Evolutionary conservation across 345 rosid genomes (phyloP).

Genomic region (Erucastrum elatum): DNA sequence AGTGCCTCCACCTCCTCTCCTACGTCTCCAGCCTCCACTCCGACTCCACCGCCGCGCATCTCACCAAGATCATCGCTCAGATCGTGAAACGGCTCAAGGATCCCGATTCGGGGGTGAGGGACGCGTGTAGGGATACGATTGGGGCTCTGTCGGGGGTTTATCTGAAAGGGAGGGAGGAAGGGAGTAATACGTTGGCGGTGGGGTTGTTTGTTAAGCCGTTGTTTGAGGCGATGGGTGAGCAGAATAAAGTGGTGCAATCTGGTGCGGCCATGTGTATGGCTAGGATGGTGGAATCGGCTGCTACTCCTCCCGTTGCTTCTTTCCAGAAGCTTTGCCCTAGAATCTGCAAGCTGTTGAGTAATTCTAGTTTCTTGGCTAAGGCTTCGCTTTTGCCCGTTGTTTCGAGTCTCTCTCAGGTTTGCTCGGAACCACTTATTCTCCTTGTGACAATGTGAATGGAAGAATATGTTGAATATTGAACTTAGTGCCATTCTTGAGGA

Average conservation of each 20-base stretch:
- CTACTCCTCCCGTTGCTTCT: constrained; percentile 54
- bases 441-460: not conserved
- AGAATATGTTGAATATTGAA: constrained; percentile 8
- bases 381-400: constrained; percentile 81
- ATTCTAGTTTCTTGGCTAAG: constrained; percentile 77
- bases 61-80: constrained; percentile 70
- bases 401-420: constrained; percentile 83
- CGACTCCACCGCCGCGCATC: constrained; percentile 68
- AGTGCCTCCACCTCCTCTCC: constrained; percentile 72
- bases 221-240: constrained; percentile 98
- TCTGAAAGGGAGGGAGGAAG: constrained; percentile 55
- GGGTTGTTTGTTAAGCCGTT: constrained; percentile 83
- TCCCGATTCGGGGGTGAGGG: constrained; percentile 88
- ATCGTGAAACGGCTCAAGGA: constrained; percentile 77
- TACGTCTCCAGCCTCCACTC: constrained; percentile 56
- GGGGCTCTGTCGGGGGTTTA: constrained; percentile 71
- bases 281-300: constrained; percentile 80
- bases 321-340: constrained; percentile 88
- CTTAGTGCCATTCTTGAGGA: not conserved
- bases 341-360: constrained; percentile 86
- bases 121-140: constrained; percentile 86
- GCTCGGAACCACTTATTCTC: constrained; percentile 16
- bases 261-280: constrained; percentile 93
- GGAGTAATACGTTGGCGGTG: constrained; percentile 43
- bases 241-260: constrained; percentile 84